Evolutionary conservation across 495 filamentous ascomycete genomes (phyloP).

Genomic region (Chaetomidium leptoderma): DNA sequence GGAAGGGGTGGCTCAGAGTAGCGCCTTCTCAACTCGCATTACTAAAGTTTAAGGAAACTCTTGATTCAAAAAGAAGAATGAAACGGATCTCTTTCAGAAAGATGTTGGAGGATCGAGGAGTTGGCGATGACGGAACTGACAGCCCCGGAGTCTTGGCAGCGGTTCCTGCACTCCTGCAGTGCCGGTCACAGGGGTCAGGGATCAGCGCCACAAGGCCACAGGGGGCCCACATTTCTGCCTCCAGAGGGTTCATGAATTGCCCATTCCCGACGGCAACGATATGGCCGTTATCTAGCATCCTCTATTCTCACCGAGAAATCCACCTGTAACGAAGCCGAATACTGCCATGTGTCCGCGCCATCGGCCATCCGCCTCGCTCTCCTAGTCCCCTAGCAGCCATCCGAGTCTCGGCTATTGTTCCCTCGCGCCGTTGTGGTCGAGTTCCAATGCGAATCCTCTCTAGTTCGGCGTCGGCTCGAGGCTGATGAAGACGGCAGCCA

Average conservation of each 20-base stretch:
- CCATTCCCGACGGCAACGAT: background rate
- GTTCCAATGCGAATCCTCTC: background rate
- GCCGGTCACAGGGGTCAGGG: too few relatives aligned
- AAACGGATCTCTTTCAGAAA: background rate
- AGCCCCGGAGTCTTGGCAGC: background rate
- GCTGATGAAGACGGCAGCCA: constrained; percentile 23
- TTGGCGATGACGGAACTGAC: background rate
- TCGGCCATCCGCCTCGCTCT: too few relatives aligned
- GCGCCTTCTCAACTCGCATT: background rate
- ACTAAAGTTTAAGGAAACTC: background rate
- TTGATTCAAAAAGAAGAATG: background rate
- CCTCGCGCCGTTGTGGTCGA: too few relatives aligned
- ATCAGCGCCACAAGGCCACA: too few relatives aligned
- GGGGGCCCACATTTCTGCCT: too few relatives aligned
- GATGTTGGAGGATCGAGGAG: background rate
- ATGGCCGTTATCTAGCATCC: background rate
- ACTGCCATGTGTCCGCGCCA: too few relatives aligned
- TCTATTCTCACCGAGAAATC: background rate
- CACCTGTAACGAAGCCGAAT: background rate
- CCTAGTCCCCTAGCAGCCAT: too few relatives aligned
- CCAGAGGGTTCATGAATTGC: too few relatives aligned
- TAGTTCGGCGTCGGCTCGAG: constrained; percentile 21
- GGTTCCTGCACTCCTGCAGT: too few relatives aligned
- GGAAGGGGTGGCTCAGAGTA: background rate
- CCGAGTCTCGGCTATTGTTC: too few relatives aligned